phyloP scores from a whole-genome alignment of 345 rosid genomes.

The Garcia nutans region DNA sequence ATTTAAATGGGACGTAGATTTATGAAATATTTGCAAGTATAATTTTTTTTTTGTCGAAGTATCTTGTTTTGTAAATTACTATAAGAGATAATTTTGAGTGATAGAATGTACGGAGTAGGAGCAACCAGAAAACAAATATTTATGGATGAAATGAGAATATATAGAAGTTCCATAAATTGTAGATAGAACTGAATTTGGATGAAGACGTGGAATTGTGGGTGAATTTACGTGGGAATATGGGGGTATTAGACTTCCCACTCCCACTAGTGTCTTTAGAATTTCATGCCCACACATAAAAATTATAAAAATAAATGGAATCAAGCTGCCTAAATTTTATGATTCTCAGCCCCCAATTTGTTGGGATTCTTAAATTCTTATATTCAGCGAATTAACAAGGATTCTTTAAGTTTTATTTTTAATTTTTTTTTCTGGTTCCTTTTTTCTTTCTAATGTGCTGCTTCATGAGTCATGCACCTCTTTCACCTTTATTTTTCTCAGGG shows the following conservation, averaged over 20 bases:
- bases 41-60: too few relatives aligned
- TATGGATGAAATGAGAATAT: not conserved
- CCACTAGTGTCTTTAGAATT: constrained; percentile 26
- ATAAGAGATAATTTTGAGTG: too few relatives aligned
- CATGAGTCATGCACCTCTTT: not conserved
- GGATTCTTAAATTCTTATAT: not conserved
- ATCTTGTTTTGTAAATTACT: too few relatives aligned
- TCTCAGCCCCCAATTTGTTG: constrained; percentile 31
- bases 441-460: not conserved
- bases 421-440: not conserved
- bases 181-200: not conserved
- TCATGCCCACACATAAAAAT: not conserved
- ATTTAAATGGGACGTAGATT: too few relatives aligned
- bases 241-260: constrained; percentile 39
- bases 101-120: too few relatives aligned
- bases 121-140: not conserved
- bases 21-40: too few relatives aligned
- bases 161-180: not conserved
- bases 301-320: not conserved
- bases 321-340: too few relatives aligned
- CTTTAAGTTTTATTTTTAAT: too few relatives aligned
- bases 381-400: not conserved
- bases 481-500: not conserved
- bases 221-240: constrained; percentile 22
- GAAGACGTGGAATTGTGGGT: not conserved